These are phyloP conservation scores for Henckelia pumila DNA, from an alignment of 257 asterid genomes.

Conservation along the genomic window DNA sequence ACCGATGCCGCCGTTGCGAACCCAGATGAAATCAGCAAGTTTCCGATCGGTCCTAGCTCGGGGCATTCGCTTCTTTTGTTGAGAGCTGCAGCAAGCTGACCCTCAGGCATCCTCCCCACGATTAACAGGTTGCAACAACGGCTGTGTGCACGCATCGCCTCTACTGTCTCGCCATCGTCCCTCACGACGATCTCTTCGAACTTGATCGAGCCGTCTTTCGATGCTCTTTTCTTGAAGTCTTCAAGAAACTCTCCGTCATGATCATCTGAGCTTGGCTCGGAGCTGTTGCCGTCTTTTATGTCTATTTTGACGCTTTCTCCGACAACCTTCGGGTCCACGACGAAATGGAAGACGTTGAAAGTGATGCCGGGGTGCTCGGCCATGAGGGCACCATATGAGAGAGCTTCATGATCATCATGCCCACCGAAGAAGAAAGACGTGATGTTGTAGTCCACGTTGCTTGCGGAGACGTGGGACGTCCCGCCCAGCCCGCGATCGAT, in stretches of 20 bases:
- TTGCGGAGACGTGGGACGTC: constrained; percentile 43
- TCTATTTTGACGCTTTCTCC: constrained; percentile 30
- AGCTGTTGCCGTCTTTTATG: constrained; percentile 6
- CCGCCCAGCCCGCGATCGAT: constrained; percentile 68
- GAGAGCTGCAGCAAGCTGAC: constrained; percentile 31
- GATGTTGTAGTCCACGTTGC: constrained; percentile 39
- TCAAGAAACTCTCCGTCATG: constrained; percentile 31
- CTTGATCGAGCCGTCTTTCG: constrained; percentile 30
- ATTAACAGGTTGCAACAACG: constrained; percentile 38
- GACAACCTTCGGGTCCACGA: constrained; percentile 22
- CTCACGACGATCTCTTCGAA: constrained; percentile 34
- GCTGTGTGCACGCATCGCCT: constrained; percentile 16
- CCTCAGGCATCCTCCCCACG: constrained; percentile 47
- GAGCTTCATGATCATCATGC: constrained; percentile 53
- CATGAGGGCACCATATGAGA: constrained; percentile 48
- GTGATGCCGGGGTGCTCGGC: constrained; percentile 60
- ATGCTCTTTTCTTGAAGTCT: constrained; percentile 25
- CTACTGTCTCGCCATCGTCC: constrained; percentile 26
- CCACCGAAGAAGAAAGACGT: constrained; percentile 55
- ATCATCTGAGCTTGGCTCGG: constrained; percentile 23
- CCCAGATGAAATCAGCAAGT: constrained; percentile 30
- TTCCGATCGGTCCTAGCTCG: constrained; percentile 43
- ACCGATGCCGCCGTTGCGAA: constrained; percentile 37
- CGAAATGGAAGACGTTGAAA: constrained; percentile 33
- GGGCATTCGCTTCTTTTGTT: constrained; percentile 35